Percentiles rank a stretch among this genome's conserved stretches.
Conservation (phyloP, 108 stramenopile species). For the Nitzschia inconspicua region DNA sequence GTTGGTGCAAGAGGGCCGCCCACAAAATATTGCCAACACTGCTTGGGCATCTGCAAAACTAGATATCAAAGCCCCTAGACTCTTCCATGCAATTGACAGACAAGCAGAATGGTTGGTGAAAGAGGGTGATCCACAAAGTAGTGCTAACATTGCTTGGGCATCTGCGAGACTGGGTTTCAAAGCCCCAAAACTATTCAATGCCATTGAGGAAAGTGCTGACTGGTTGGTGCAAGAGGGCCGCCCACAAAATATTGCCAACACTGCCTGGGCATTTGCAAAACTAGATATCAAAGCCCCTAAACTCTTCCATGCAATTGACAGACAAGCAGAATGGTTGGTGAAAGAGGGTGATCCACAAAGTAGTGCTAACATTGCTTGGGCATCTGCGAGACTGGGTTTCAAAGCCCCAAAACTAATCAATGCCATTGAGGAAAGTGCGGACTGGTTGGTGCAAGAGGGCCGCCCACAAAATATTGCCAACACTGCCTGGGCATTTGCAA, state of each 20-base stretch:
- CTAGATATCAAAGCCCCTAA: too few species aligned
- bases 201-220: too few species aligned
- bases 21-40: background rate
- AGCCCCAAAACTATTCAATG: too few species aligned
- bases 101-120: background rate
- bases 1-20: background rate
- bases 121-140: constrained; percentile 3
- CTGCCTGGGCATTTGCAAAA: too few species aligned
- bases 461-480: constrained; percentile 22
- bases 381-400: constrained; percentile 19
- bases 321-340: too few species aligned
- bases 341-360: constrained; percentile 10
- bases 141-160: constrained; percentile 19
- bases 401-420: constrained; percentile 13
- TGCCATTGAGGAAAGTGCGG: constrained; percentile 6
- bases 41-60: constrained; percentile 5
- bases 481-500: constrained; percentile 15
- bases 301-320: too few species aligned
- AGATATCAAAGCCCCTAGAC: constrained; percentile 10
- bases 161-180: constrained; percentile 10
- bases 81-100: background rate
- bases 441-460: constrained; percentile 3
- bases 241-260: too few species aligned
- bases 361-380: constrained; percentile 23
- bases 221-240: too few species aligned